A percentile compares a stretch with the other conserved stretches of the same genome.
These are phyloP conservation scores for Hirschioporus abietinus DNA, from an alignment of 768 basidiomycete genomes.

Conservation along the genomic window DNA sequence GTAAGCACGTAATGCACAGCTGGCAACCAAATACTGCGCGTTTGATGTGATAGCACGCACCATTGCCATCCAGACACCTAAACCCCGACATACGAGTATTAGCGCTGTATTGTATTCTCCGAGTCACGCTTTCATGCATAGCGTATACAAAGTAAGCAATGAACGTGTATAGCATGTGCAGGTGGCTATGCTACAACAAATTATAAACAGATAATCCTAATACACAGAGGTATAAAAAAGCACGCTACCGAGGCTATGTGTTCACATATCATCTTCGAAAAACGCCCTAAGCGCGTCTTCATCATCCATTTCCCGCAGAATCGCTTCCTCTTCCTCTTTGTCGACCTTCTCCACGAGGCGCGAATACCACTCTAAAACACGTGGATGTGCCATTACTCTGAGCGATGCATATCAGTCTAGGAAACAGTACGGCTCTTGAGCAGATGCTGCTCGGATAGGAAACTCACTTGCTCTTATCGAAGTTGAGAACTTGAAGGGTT, in stretches of 20 bases:
- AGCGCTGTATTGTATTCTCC: background rate
- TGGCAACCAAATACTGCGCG: background rate
- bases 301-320: conserved; percentile 29
- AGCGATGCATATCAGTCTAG: conserved; percentile 2
- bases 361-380: conserved; percentile 53
- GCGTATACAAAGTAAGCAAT: background rate
- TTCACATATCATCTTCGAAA: conserved; percentile 14
- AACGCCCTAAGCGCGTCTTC: conserved; percentile 31
- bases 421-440: conserved; percentile 2
- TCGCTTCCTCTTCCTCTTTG: conserved; percentile 21
- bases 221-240: background rate
- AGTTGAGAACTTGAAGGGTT: conserved; percentile 59
- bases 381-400: conserved; percentile 62
- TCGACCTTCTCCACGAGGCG: conserved; percentile 11
- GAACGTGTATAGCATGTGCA: background rate
- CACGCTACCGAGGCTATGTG: background rate
- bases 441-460: background rate
- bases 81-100: background rate
- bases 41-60: background rate
- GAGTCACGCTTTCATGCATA: background rate
- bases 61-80: background rate
- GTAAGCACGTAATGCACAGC: background rate
- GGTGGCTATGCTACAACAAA: background rate
- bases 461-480: conserved; percentile 52
- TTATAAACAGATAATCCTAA: background rate